Evolutionary conservation across 306 rosid genomes (phyloP).

Genomic region (Rubus parviflorus): DNA sequence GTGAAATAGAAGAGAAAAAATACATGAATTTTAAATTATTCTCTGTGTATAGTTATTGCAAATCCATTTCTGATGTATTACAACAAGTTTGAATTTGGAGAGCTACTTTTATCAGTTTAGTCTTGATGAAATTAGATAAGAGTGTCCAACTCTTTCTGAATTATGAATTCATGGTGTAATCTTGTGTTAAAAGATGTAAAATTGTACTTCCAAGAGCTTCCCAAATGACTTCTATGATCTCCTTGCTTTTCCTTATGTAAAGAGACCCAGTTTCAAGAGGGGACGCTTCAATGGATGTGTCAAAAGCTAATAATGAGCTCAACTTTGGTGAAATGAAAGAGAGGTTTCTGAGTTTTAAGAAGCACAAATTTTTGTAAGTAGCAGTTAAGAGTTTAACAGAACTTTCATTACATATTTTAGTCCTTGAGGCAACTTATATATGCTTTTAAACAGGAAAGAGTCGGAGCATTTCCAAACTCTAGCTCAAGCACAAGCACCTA

Average conservation of each 20-base stretch:
- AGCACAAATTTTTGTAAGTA: conserved; percentile 67
- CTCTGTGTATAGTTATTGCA: background rate
- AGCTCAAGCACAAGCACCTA: conserved; percentile 75
- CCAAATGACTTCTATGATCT: background rate
- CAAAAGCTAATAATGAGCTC: conserved; percentile 31
- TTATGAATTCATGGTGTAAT: background rate
- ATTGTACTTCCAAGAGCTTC: conserved; percentile 1
- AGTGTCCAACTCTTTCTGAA: background rate
- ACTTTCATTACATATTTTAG: background rate
- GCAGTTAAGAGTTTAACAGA: background rate
- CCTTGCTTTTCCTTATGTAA: conserved; percentile 19
- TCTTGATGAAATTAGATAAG: background rate
- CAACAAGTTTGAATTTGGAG: background rate
- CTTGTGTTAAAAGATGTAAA: background rate
- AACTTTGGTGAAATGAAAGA: conserved; percentile 60
- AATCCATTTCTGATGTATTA: background rate
- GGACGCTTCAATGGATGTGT: conserved; percentile 33
- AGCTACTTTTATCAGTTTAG: background rate
- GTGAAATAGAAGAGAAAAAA: background rate
- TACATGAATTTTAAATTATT: background rate
- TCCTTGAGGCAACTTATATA: background rate
- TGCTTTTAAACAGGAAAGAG: conserved; percentile 56
- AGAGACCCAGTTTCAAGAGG: conserved; percentile 25
- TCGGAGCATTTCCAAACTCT: conserved; percentile 61
- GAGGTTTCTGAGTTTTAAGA: conserved; percentile 73